A percentile compares a stretch with the other conserved stretches of the same genome.
Conservation (phyloP, 2,329 filamentous ascomycete genomes). For the Aspergillus neotritici region DNA sequence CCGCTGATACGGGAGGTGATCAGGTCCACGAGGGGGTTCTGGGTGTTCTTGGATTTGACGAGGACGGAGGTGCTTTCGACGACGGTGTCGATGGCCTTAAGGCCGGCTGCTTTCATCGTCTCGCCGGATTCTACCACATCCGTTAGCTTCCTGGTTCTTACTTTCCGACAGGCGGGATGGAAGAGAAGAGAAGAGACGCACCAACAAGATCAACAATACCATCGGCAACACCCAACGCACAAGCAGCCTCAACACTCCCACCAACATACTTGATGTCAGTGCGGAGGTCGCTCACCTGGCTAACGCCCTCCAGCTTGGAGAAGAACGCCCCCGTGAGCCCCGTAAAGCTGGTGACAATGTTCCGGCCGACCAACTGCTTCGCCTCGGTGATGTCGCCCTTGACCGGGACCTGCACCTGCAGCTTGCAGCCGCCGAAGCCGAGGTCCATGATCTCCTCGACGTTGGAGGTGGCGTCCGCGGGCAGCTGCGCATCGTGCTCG, state of each 20-base stretch:
- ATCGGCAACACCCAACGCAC: slow-evolving; percentile 89
- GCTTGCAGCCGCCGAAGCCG: slow-evolving; percentile 81
- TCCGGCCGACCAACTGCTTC: slow-evolving; percentile 80
- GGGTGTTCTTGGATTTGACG: slow-evolving; percentile 81
- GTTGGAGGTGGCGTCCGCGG: slow-evolving; percentile 42
- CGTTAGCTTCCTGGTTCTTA: too few species aligned
- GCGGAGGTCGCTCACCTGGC: slow-evolving; percentile 44
- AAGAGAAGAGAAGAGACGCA: slow-evolving; percentile 44
- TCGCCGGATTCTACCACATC: slow-evolving; percentile 74
- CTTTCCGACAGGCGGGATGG: too few species aligned
- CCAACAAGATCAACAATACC: slow-evolving; percentile 96
- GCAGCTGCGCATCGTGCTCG: slow-evolving; percentile 67
- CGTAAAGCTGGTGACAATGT: slow-evolving; percentile 93
- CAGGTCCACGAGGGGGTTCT: slow-evolving; percentile 74
- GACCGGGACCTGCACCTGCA: slow-evolving; percentile 94
- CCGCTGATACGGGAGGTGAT: slow-evolving; percentile 83
- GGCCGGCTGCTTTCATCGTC: slow-evolving; percentile 92
- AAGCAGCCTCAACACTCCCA: slow-evolving; percentile 95
- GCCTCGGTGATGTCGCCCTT: slow-evolving; percentile 67
- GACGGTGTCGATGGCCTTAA: slow-evolving; percentile 92
- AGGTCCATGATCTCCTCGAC: slow-evolving; percentile 87
- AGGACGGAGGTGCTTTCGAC: slow-evolving; percentile 81
- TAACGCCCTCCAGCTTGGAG: slow-evolving; percentile 60
- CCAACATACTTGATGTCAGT: slow-evolving; percentile 93
- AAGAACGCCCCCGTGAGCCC: slow-evolving; percentile 80